A percentile compares a stretch with the other conserved stretches of the same genome.
phyloP scores from a whole-genome alignment of 2,329 filamentous ascomycete species.

The Juglanconis juglandina region DNA sequence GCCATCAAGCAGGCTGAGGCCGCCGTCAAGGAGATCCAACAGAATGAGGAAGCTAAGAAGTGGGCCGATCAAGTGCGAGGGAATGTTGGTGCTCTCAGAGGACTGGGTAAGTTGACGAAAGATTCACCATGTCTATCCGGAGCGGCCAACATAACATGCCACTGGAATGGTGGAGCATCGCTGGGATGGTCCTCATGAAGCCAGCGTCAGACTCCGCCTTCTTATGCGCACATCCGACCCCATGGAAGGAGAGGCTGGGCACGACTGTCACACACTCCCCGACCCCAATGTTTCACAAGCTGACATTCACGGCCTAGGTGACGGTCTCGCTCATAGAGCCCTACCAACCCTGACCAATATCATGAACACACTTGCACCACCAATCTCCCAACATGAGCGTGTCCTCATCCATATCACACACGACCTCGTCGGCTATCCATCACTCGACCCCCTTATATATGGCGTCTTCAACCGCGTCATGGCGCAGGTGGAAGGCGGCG shows the following conservation, averaged over 20 bases:
- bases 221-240: neutral
- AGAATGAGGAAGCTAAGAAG: slow-evolving; percentile 92
- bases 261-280: no score
- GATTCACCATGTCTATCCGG: neutral
- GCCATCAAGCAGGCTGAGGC: slow-evolving; percentile 90
- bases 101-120: slow-evolving; percentile 61
- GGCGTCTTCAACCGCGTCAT: slow-evolving; percentile 91
- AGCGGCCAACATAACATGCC: neutral
- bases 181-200: neutral
- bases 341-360: slow-evolving; percentile 93
- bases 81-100: slow-evolving; percentile 75
- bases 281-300: neutral
- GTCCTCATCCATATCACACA: slow-evolving; percentile 97
- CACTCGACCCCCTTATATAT: slow-evolving; percentile 88
- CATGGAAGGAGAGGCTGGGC: neutral
- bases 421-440: slow-evolving; percentile 90
- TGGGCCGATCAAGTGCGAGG: slow-evolving; percentile 94
- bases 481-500: slow-evolving; percentile 97
- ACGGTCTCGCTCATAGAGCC: slow-evolving; percentile 80
- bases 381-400: slow-evolving; percentile 94
- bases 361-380: slow-evolving; percentile 89
- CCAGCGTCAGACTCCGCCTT: no score
- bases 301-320: slow-evolving; percentile 53
- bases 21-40: slow-evolving; percentile 89
- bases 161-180: neutral